Evolutionary conservation across 805 yeast genomes (phyloP), one percentile per base, ranked within the genome.

Genomic region (Candida ficus): DNA sequence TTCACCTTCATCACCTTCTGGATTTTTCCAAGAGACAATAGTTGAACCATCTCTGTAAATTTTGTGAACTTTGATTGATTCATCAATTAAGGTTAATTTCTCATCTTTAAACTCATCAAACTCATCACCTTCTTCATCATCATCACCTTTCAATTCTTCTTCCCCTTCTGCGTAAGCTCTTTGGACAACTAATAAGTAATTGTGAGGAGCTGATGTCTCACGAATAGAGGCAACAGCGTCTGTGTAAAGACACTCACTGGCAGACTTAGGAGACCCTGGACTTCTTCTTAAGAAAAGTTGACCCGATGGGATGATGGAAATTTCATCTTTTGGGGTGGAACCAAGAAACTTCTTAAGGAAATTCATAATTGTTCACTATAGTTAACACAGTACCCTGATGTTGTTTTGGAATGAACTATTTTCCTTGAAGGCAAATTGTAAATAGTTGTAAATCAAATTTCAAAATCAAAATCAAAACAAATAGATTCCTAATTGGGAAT

Each of bases 1-100:
- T 54, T 90, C 97, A 19, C 88, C 96, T 5, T 71, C 69, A 53
- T 90, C 96, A n/a, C 96, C 96, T 33, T 78, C 79, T 28, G 78
- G 57, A 58, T 93, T 96, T 12, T 65, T 70, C 98, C 98, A 91
- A 0, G 82, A 68, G 21, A 91, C 72, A 2, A 80, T 77, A 29
- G 69, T 63, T 4, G 72, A 64, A 1, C 81, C 84, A 28, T 76
- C 75, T 30, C 67, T 61, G 39, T 73, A 72, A 42, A 73, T 67
- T 42, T 74, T 69, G 43, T 76, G 70, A 37, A 90, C 66, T 29
- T 71, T 64, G 41, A 91, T 64, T 4, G 73, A 73, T 44, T 76
- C 77, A 48, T 76, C 77, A 23, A 93, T 72, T 25, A 79, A 63
- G 52, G 84, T 90, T 13, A 74, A 65, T 75, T 90, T 77, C 54